A percentile compares a stretch with the other conserved stretches of the same genome.
phyloP scores from a whole-genome alignment of 2,329 filamentous ascomycete species.

The Myriangium duriaei region DNA sequence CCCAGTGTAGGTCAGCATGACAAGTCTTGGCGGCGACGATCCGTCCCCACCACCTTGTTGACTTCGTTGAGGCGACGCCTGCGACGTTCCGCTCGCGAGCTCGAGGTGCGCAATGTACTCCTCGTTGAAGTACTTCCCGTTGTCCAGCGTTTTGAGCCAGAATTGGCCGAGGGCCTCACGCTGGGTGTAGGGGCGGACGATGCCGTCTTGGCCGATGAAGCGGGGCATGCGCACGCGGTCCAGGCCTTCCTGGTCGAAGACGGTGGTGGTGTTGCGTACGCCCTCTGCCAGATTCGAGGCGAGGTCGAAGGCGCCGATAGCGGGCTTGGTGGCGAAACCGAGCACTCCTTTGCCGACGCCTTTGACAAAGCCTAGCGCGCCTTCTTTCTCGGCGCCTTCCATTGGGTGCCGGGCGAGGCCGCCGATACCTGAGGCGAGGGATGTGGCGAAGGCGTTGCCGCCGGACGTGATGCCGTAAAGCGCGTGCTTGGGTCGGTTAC shows the following conservation, averaged over 20 bases:
- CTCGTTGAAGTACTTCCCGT: slow-evolving; percentile 95
- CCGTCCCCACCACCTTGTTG: slow-evolving; percentile 11
- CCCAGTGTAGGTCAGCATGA: slow-evolving; percentile 43
- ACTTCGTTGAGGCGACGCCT: slow-evolving; percentile 39
- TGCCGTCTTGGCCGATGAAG: slow-evolving; percentile 83
- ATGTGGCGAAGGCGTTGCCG: slow-evolving; percentile 87
- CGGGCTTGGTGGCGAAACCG: slow-evolving; percentile 90
- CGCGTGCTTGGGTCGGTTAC: slow-evolving; percentile 93
- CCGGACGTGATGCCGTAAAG: slow-evolving; percentile 92
- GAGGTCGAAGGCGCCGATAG: slow-evolving; percentile 91
- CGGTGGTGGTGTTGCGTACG: slow-evolving; percentile 95
- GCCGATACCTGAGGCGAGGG: slow-evolving; percentile 84
- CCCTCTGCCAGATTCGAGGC: slow-evolving; percentile 95
- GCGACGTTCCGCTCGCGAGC: slow-evolving; percentile 51
- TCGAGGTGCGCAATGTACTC: slow-evolving; percentile 95
- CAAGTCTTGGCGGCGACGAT: slow-evolving; percentile 50
- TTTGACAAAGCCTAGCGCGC: slow-evolving; percentile 89
- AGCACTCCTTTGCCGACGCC: slow-evolving; percentile 91
- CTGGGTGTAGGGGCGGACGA: slow-evolving; percentile 87
- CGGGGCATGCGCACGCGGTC: slow-evolving; percentile 89
- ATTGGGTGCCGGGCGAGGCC: slow-evolving; percentile 87
- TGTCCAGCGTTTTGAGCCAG: slow-evolving; percentile 97
- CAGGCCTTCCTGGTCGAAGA: slow-evolving; percentile 88
- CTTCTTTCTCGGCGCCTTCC: slow-evolving; percentile 92
- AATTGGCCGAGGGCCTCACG: slow-evolving; percentile 93